Evolutionary conservation across 495 filamentous ascomycete genomes (phyloP), one percentile per base, ranked within the genome.

Genomic region (Hypoxylon rickii): DNA sequence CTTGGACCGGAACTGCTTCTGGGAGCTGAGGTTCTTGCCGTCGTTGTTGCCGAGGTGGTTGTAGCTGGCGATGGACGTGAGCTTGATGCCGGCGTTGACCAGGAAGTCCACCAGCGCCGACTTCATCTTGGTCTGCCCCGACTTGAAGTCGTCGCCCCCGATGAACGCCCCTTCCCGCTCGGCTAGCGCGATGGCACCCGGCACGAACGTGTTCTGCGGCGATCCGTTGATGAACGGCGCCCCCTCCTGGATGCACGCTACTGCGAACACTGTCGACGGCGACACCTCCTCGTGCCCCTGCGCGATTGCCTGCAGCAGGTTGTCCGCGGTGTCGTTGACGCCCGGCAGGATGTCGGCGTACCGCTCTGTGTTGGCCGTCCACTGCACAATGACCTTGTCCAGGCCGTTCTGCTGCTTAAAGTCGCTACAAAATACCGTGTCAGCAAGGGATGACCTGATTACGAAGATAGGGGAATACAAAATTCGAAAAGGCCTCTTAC

Each of bases 61-160:
- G 84, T 97, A 98, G 78, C 89, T 94, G 63, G 94, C 90, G 74
- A 98, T 97, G 46, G 95, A 96, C 46, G 95, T 98, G 63, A 98
- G 86, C 82, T 96, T 96, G 82, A 98, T 96, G 70, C 94, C 94
- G 48, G 94, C 95, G 72, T 86, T 96, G 86, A 98, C 94, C 65
- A 98, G 75, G 81, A 98, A 98, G 77, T 98, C 94, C 13, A 97
- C 95, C 13, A 98, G 85, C 15, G 95, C 95, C 32, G 92, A 96
- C 76, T 98, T 98, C 94, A 98, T 98, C 86, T 98, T 98, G 66
- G 94, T 98, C 82, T 98, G 94, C 55, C 94, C 94, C 44, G 94
- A 97, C 83, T 98, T 98, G 86, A 98, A 98, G 78, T 98, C 94
- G 72, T 98, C 94, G 63, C 94, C 94, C 34, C 93, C 95, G 64